Evolutionary conservation across 2,329 filamentous ascomycete species (phyloP).

Genomic region (Cadophora gregata): DNA sequence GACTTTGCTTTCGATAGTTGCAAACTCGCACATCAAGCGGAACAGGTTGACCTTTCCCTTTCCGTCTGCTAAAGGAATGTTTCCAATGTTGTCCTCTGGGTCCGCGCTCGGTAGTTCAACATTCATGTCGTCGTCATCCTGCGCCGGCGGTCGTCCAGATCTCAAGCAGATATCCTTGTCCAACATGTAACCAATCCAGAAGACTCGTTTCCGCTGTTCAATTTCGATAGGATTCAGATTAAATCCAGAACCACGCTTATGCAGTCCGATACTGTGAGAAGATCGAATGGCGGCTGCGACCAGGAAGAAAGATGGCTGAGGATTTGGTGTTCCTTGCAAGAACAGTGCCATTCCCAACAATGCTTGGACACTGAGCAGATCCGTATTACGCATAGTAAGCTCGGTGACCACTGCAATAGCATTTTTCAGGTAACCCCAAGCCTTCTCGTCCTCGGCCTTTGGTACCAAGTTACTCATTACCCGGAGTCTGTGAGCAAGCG

Average conservation of each 20-base stretch:
- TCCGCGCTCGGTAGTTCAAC: conserved; percentile 93
- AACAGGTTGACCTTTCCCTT: conserved; percentile 96
- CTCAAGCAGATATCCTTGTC: conserved; percentile 77
- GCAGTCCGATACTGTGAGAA: conserved; percentile 91
- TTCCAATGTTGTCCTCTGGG: conserved; percentile 90
- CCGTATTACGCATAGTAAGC: conserved; percentile 93
- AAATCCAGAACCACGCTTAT: conserved; percentile 92
- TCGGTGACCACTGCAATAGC: conserved; percentile 93
- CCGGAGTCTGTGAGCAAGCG: conserved; percentile 89
- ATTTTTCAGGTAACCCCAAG: conserved; percentile 96
- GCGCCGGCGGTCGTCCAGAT: conserved; percentile 73
- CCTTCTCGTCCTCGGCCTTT: conserved; percentile 89
- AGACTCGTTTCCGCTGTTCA: conserved; percentile 83
- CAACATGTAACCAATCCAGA: conserved; percentile 78
- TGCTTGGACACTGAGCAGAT: conserved; percentile 92
- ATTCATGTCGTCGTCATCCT: conserved; percentile 88
- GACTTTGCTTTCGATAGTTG: conserved; percentile 89
- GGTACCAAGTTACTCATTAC: conserved; percentile 95
- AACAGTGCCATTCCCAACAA: conserved; percentile 93
- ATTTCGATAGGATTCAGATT: conserved; percentile 93
- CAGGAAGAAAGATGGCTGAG: conserved; percentile 90
- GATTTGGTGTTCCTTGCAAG: conserved; percentile 94
- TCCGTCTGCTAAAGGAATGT: conserved; percentile 87
- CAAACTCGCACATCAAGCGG: conserved; percentile 88
- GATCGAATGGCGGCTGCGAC: conserved; percentile 89